Conservation (phyloP, 1,284 basidiomycete genomes). For the Singerocomus inundabilis region DNA sequence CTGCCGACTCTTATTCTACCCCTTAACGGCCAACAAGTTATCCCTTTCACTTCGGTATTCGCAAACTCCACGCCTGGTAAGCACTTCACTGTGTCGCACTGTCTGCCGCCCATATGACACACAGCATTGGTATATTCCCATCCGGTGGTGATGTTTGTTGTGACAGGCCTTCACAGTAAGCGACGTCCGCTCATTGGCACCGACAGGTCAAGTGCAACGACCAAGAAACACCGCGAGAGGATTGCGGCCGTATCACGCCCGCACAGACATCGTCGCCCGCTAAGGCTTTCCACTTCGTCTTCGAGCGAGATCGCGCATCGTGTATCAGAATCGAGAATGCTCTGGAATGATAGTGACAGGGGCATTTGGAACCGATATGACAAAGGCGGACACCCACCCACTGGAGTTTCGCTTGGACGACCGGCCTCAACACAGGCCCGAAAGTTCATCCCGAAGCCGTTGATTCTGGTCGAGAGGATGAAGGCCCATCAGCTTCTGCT, state of each 20-base stretch:
- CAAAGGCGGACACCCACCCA: neutral
- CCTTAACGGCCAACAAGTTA: neutral
- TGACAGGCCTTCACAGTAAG: slow-evolving; percentile 26
- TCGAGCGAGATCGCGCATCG: neutral
- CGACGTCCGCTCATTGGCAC: slow-evolving; percentile 9
- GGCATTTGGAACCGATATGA: neutral
- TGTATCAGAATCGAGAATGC: slow-evolving; percentile 4
- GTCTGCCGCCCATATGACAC: slow-evolving; percentile 17
- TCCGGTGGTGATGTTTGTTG: slow-evolving; percentile 26
- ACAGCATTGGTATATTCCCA: slow-evolving; percentile 11
- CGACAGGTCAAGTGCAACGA: neutral
- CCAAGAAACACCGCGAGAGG: neutral
- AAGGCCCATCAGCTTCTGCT: slow-evolving; percentile 14
- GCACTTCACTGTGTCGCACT: slow-evolving; percentile 4
- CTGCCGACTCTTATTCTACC: neutral
- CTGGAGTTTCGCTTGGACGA: slow-evolving; percentile 10
- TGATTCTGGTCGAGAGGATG: slow-evolving; percentile 28
- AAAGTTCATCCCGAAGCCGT: slow-evolving; percentile 26
- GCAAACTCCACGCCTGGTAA: slow-evolving; percentile 8
- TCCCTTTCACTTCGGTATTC: neutral
- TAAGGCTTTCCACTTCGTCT: neutral
- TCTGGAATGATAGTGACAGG: slow-evolving; percentile 1
- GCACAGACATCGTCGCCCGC: neutral
- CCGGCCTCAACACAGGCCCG: slow-evolving; percentile 4
- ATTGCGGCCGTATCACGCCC: neutral